Evolutionary conservation across 179 eudicot species (phyloP).

Genomic region (Camellia oleifera): DNA sequence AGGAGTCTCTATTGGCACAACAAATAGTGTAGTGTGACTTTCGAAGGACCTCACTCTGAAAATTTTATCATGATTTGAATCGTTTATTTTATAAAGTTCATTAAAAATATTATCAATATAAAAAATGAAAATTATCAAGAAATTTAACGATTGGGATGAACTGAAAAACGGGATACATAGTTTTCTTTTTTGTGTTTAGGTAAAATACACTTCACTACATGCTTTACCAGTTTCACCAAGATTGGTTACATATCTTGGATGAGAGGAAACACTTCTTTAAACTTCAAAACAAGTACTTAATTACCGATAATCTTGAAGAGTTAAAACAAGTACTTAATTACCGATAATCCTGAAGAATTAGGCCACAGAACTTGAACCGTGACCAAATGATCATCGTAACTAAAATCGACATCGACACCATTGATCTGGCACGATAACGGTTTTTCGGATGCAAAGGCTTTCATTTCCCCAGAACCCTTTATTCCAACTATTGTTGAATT

Average conservation of each 20-base stretch:
- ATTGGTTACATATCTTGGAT: background rate
- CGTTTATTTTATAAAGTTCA: too few species aligned
- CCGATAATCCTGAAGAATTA: slow-evolving; percentile 16
- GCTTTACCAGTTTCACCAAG: background rate
- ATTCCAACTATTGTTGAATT: slow-evolving; percentile 37
- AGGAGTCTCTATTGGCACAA: too few species aligned
- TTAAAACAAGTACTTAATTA: slow-evolving; percentile 15
- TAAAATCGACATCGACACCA: slow-evolving; percentile 20
- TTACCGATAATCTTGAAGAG: slow-evolving; percentile 12
- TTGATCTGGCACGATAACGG: slow-evolving; percentile 19
- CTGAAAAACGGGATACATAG: too few species aligned
- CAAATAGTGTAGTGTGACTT: too few species aligned
- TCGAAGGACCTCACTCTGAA: too few species aligned
- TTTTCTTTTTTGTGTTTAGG: too few species aligned
- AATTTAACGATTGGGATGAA: too few species aligned
- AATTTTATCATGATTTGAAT: too few species aligned
- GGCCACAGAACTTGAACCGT: slow-evolving; percentile 25
- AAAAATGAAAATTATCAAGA: too few species aligned
- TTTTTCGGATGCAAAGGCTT: slow-evolving; percentile 23
- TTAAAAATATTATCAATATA: too few species aligned
- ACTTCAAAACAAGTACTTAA: slow-evolving; percentile 18
- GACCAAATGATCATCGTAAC: slow-evolving; percentile 23
- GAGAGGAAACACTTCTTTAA: background rate
- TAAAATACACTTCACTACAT: background rate
- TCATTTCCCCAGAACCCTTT: slow-evolving; percentile 54